These are phyloP conservation scores for Lichtheimia ramosa DNA, from an alignment of 371 early-diverging fungal species.

Conservation along the genomic window DNA sequence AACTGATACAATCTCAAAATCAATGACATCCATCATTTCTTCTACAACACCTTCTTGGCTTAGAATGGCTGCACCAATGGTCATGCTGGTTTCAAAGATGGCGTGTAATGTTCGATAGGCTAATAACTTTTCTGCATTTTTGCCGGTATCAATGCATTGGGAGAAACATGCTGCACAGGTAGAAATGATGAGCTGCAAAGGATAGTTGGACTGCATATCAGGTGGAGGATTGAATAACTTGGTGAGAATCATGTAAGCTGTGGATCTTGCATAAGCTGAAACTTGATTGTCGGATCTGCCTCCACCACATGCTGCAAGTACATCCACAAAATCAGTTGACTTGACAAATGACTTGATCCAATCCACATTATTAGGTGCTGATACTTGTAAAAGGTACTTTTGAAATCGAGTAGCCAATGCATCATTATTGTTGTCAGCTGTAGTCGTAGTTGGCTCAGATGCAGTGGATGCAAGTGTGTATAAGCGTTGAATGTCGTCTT, in stretches of 20 bases:
- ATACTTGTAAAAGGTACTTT: slow-evolving; percentile 14
- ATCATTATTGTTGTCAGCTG: slow-evolving; percentile 11
- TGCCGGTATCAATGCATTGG: slow-evolving; percentile 41
- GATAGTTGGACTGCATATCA: slow-evolving; percentile 23
- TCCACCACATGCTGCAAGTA: slow-evolving; percentile 36
- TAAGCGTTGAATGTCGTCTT: slow-evolving; percentile 23
- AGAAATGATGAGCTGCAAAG: slow-evolving; percentile 33
- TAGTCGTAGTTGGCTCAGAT: not conserved
- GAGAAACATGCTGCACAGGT: slow-evolving; percentile 43
- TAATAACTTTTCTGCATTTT: slow-evolving; percentile 36
- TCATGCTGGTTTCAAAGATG: slow-evolving; percentile 61
- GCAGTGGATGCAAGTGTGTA: not conserved
- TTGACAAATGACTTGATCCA: slow-evolving; percentile 24
- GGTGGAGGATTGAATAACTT: slow-evolving; percentile 32
- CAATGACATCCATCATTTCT: slow-evolving; percentile 71
- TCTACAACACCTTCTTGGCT: slow-evolving; percentile 62
- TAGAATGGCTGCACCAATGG: slow-evolving; percentile 66
- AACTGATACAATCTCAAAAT: slow-evolving; percentile 62
- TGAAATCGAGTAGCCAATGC: slow-evolving; percentile 19
- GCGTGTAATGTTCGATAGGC: slow-evolving; percentile 62
- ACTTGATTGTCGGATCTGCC: not conserved
- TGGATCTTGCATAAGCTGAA: slow-evolving; percentile 25
- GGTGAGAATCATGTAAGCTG: slow-evolving; percentile 43
- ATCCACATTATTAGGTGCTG: slow-evolving; percentile 5
- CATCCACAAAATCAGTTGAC: slow-evolving; percentile 30